Conservation (phyloP, 2,329 filamentous ascomycete genomes). For the Elsinoe necatrix region DNA sequence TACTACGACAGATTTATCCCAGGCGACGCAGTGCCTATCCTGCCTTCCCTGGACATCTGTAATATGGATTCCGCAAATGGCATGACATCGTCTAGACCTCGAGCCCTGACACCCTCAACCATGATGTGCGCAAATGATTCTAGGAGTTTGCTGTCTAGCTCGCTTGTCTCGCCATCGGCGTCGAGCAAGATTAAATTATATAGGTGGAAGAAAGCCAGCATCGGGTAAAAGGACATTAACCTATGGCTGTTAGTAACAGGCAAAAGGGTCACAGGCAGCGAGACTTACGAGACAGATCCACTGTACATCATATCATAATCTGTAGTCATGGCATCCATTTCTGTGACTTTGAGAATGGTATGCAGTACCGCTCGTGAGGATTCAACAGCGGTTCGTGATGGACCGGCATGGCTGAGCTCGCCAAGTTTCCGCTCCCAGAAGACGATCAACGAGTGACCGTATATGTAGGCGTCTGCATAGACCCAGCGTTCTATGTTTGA, state of each 20-base stretch:
- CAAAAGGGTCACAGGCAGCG: too few relatives aligned
- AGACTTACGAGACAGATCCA: constrained; percentile 1
- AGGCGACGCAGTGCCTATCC: neutral
- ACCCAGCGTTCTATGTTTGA: neutral
- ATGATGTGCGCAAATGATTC: constrained; percentile 4
- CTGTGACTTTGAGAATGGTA: neutral
- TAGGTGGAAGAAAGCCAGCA: constrained; percentile 12
- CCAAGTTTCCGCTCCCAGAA: constrained; percentile 9
- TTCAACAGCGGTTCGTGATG: neutral
- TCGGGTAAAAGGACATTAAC: constrained; percentile 11
- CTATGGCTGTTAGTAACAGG: neutral
- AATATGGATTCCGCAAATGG: constrained; percentile 8
- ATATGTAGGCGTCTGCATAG: constrained; percentile 8
- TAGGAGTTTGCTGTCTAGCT: constrained; percentile 4
- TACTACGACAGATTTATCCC: neutral
- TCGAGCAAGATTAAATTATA: constrained; percentile 5
- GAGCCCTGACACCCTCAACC: constrained; percentile 5
- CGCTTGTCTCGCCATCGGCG: constrained; percentile 7
- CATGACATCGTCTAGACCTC: constrained; percentile 6
- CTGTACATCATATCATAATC: constrained; percentile 6
- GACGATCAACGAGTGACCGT: constrained; percentile 5
- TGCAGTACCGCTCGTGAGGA: neutral
- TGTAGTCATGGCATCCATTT: neutral
- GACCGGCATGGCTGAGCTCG: constrained; percentile 1
- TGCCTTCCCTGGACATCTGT: constrained; percentile 1